phyloP scores from a whole-genome alignment of 2,329 filamentous ascomycete genomes.

The Chrysoporthe puriensis region DNA sequence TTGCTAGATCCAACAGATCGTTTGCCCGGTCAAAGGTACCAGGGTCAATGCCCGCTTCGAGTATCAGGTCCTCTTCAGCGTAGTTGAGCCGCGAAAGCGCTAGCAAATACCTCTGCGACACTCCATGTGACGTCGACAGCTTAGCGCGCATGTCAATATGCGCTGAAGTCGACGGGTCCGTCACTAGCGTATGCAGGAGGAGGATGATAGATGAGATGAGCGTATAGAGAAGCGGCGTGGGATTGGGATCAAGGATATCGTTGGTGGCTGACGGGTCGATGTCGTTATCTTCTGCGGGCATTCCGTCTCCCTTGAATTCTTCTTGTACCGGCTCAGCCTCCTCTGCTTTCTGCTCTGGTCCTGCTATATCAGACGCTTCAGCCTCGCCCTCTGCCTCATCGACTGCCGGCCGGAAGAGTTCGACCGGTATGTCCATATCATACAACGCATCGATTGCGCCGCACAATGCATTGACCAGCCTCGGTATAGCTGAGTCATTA shows the following conservation, averaged over 20 bases:
- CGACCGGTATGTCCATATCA: constrained; percentile 52
- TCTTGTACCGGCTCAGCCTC: background rate
- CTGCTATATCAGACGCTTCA: background rate
- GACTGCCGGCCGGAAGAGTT: constrained; percentile 6
- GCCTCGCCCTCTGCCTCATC: background rate
- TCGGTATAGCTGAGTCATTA: constrained; percentile 72
- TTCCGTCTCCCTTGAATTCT: background rate
- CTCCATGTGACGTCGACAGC: constrained; percentile 69
- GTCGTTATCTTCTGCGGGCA: background rate
- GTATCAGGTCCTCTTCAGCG: constrained; percentile 73
- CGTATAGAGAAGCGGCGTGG: constrained; percentile 42
- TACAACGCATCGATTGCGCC: constrained; percentile 76
- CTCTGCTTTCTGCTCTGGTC: background rate
- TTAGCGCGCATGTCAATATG: constrained; percentile 69
- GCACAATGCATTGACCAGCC: constrained; percentile 68
- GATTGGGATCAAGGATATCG: constrained; percentile 23
- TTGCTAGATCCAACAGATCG: constrained; percentile 75
- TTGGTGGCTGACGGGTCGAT: constrained; percentile 27
- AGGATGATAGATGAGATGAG: constrained; percentile 53
- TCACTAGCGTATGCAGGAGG: constrained; percentile 57
- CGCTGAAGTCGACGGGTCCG: constrained; percentile 49
- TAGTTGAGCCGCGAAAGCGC: constrained; percentile 84
- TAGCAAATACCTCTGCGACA: constrained; percentile 80
- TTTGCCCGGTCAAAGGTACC: constrained; percentile 82
- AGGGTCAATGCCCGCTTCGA: constrained; percentile 76